Evolutionary conservation across 257 asterid genomes (phyloP), one percentile per base, ranked within the genome.

Genomic region (Galeopsis tetrahit): DNA sequence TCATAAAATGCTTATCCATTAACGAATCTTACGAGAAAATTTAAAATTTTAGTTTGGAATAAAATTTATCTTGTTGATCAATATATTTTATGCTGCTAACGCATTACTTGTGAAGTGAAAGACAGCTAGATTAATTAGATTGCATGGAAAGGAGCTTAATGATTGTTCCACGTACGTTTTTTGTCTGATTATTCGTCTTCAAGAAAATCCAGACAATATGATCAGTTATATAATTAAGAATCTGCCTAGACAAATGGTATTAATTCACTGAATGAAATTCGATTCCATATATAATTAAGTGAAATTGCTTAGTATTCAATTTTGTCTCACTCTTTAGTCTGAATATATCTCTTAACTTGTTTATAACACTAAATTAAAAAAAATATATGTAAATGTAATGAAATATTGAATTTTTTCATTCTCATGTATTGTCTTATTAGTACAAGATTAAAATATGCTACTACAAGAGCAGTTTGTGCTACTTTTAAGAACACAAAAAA

Each of bases 181-280:
- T 52, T 15, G 31, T 52, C 58, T 11, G 58, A 52, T 55, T 4
- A 21, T 55, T 17, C 28, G n/a, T 21, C 14, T 53, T 11, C 34
- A 21, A 17, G 28, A 49, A 49, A 49, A n/a, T 49, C 9, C 56
- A 52, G 11, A 39, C 48, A 64, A 73, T 15, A 28, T 32, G 28
- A 21, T 21, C 28, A 21, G 40, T 55, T 57, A 7, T 56, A 53
- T 21, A 49, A 64, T 48, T 55, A 7, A 44, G 73, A 78, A 55
- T 63, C 10, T 40, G n/a, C 2, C 31, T 28, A 70, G 74, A 79
- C 79, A 74, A 9, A 63, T 36, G 76, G 82, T 63, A 68, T 61
- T 62, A 68, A 51, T 78, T 42, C 74, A 33, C 8, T 9, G 5
- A 39, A 31, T 35, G 6, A 53, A 48, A 71, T 65, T 48, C 63